Evolutionary conservation across 192 early-diverging fungal genomes (phyloP).

Genomic region (Haplosporangium gracile): DNA sequence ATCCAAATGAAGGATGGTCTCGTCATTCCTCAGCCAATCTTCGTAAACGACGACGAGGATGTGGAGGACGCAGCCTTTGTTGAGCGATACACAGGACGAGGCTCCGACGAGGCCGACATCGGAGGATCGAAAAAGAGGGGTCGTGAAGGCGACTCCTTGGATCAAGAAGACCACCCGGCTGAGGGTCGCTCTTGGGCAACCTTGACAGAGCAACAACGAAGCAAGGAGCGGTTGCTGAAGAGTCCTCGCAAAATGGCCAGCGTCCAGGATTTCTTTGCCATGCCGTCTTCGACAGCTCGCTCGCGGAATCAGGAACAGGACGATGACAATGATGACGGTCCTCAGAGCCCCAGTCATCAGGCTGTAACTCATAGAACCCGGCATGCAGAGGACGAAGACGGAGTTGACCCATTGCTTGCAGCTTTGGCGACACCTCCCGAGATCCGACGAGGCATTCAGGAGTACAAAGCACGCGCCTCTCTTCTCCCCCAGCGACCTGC

Average conservation of each 20-base stretch:
- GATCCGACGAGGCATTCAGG: constrained; percentile 10
- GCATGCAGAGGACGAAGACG: not conserved
- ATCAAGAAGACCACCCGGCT: not conserved
- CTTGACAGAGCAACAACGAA: constrained; percentile 23
- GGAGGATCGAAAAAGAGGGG: constrained; percentile 43
- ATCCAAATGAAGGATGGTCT: constrained; percentile 43
- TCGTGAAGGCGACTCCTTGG: constrained; percentile 21
- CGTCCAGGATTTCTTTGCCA: constrained; percentile 40
- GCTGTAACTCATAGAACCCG: constrained; percentile 23
- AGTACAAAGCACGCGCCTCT: constrained; percentile 7
- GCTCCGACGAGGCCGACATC: constrained; percentile 2
- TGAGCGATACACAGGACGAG: not conserved
- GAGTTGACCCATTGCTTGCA: constrained; percentile 34
- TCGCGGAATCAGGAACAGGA: constrained; percentile 1
- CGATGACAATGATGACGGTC: not conserved
- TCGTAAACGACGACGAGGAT: constrained; percentile 40
- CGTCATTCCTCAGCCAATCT: constrained; percentile 41
- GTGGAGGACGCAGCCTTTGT: not conserved
- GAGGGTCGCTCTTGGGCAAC: constrained; percentile 19
- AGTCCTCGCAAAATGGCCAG: constrained; percentile 54
- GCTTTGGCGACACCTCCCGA: constrained; percentile 38
- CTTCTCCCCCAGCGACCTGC: constrained; percentile 6
- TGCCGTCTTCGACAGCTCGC: not conserved
- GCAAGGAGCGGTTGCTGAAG: constrained; percentile 29
- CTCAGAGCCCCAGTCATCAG: constrained; percentile 32